Base-by-base conservation (phyloP, 2,329 filamentous ascomycete species). In the Dothideomycetes sp. region DNA sequence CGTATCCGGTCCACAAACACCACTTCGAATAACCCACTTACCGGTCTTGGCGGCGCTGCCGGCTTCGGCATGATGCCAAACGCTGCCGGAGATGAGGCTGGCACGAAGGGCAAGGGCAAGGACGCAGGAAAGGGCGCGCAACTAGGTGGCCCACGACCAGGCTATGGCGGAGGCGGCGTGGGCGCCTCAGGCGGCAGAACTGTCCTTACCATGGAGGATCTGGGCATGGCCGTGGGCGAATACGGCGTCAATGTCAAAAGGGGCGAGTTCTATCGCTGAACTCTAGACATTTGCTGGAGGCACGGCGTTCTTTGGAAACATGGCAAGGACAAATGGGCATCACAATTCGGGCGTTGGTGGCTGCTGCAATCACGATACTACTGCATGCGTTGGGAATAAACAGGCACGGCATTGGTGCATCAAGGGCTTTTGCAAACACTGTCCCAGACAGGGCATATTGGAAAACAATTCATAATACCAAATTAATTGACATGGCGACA, bases 221-320 rank as follows among this genome's bases (percentile, higher is more conserved):
- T 98, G 52, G 91, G 91, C 12, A 96, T 96, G 87, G 91, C 91
- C 1, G 89, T 96, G 19, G 84, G 84, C 22, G 91, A 98, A 69
- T 98, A 96, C 58, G 91, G 91, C 1, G 87, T 98, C 38, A 98
- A 94, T 58, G 84, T 96, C 38, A 96, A 94, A 76, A 75, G 91
- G 48, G 88, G 89, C 56, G 91, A 98, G 66, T 98, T 96, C 58
- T 98, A 98, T 61, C 75, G 88, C 53, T 95, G 59, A 68, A 17
- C 16, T n/a, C 14, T 30, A 15, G 12, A 14, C 19, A 31, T 24
- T 31, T 12, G 16, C 32, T 38, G 22, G 27, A 31, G 35, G 31
- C 16, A 29, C 22, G 22, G 22, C 22, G 22, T 27, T 27, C n/a
- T n/a, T 30, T 9, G 27, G 9, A 30, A 30, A 30, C 27, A 9